phyloP scores from a whole-genome alignment of 2,329 filamentous ascomycete genomes.

The Alternaria postmessia region DNA sequence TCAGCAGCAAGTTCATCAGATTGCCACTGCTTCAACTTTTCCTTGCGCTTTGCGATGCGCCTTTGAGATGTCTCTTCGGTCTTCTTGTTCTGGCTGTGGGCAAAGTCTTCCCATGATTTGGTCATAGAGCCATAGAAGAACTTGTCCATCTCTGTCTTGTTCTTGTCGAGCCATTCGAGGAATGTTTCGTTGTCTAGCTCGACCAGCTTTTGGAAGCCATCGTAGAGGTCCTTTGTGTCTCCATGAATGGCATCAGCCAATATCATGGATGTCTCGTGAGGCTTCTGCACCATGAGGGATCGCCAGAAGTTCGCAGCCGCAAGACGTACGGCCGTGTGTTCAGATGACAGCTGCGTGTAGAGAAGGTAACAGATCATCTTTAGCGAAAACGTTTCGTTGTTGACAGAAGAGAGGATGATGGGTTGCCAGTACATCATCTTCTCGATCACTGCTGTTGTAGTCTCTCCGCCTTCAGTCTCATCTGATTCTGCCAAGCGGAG shows the following conservation, averaged over 20 bases:
- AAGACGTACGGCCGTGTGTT: conserved; percentile 70
- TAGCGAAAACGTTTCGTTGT: conserved; percentile 80
- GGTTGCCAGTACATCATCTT: conserved; percentile 97
- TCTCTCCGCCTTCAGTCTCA: conserved; percentile 66
- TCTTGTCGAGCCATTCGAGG: conserved; percentile 84
- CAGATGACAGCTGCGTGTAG: conserved; percentile 84
- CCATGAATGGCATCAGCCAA: conserved; percentile 74
- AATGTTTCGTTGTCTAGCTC: conserved; percentile 91
- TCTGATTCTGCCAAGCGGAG: conserved; percentile 86
- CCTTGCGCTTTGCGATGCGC: conserved; percentile 77
- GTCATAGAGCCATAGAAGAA: conserved; percentile 85
- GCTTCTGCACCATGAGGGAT: conserved; percentile 93
- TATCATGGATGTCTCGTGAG: conserved; percentile 77
- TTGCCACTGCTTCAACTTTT: conserved; percentile 83
- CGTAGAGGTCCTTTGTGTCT: conserved; percentile 74
- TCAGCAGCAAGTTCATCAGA: conserved; percentile 72
- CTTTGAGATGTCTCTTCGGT: conserved; percentile 77
- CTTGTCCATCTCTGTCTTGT: conserved; percentile 78
- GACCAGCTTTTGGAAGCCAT: conserved; percentile 82
- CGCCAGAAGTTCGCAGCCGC: conserved; percentile 86
- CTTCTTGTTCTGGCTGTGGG: conserved; percentile 78
- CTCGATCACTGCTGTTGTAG: conserved; percentile 76
- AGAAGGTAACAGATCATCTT: conserved; percentile 91
- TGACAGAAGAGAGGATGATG: conserved; percentile 80
- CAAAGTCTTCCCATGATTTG: conserved; percentile 88